phyloP scores from a whole-genome alignment of 495 filamentous ascomycete genomes.

The Penicillium antarcticum region DNA sequence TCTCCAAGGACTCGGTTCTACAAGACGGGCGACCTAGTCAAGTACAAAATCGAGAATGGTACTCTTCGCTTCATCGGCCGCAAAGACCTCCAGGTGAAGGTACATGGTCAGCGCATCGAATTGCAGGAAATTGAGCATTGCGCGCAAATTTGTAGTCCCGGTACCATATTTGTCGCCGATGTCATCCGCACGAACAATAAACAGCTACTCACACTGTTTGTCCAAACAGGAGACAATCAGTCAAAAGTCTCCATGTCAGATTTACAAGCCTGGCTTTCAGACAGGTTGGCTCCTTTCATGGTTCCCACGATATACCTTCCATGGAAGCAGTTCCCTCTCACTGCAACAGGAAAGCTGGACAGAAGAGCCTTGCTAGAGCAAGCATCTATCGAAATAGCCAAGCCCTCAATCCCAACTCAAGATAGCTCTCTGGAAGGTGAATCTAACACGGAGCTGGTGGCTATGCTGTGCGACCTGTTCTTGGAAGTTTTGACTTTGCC shows the following conservation, averaged over 20 bases:
- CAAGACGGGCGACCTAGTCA: constrained; percentile 4
- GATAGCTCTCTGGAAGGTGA: too few species aligned
- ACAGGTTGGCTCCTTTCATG: not conserved
- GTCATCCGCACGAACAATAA: not conserved
- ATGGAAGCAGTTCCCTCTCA: not conserved
- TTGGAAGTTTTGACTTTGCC: not conserved
- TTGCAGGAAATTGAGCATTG: constrained; percentile 3
- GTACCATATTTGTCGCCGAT: not conserved
- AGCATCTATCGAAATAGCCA: not conserved
- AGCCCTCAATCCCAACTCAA: not conserved
- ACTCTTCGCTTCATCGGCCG: not conserved
- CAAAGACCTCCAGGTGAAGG: constrained; percentile 7
- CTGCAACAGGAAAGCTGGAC: not conserved
- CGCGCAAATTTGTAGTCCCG: not conserved
- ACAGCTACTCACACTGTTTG: not conserved
- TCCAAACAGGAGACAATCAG: not conserved
- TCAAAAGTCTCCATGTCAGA: not conserved
- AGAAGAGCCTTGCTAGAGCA: not conserved
- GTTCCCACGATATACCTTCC: not conserved
- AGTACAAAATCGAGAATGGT: not conserved
- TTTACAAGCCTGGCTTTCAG: not conserved
- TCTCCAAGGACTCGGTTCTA: not conserved
- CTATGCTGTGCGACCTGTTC: not conserved
- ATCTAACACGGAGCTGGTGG: not conserved
- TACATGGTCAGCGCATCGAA: constrained; percentile 4